phyloP scores from a whole-genome alignment of 192 early-diverging fungal species.

The Diversispora epigaea region DNA sequence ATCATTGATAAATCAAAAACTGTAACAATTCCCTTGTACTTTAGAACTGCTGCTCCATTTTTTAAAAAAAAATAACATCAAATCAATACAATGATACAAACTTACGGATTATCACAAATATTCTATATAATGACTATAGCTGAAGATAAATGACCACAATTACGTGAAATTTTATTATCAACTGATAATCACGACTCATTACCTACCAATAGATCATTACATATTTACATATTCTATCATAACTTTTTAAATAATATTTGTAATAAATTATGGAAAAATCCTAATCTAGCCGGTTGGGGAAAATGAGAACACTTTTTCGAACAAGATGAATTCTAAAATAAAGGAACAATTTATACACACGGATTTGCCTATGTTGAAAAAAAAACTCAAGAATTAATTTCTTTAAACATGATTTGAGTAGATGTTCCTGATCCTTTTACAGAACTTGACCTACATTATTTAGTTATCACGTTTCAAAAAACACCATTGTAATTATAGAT shows the following conservation, averaged over 20 bases:
- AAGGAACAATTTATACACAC: neutral
- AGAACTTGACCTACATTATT: neutral
- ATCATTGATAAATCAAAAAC: neutral
- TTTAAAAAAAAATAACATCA: constrained; percentile 1
- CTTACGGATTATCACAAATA: neutral
- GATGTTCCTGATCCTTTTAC: neutral
- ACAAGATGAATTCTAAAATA: neutral
- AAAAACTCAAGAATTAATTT: too few relatives aligned
- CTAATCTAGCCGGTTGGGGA: neutral
- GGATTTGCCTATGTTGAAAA: neutral
- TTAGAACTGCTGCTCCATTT: neutral
- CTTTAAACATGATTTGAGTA: neutral
- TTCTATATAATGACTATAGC: constrained; percentile 4
- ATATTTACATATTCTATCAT: neutral
- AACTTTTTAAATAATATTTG: too few relatives aligned
- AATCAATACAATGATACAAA: neutral
- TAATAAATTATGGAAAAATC: neutral
- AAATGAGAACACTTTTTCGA: neutral
- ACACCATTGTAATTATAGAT: neutral
- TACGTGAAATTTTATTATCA: neutral
- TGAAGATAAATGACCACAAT: constrained; percentile 4
- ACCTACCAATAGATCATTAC: neutral
- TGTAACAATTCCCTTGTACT: neutral
- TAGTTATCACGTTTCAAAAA: neutral
- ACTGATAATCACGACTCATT: neutral